Conservation (phyloP, 2,329 filamentous ascomycete genomes). For the Aspergillus flavus region DNA sequence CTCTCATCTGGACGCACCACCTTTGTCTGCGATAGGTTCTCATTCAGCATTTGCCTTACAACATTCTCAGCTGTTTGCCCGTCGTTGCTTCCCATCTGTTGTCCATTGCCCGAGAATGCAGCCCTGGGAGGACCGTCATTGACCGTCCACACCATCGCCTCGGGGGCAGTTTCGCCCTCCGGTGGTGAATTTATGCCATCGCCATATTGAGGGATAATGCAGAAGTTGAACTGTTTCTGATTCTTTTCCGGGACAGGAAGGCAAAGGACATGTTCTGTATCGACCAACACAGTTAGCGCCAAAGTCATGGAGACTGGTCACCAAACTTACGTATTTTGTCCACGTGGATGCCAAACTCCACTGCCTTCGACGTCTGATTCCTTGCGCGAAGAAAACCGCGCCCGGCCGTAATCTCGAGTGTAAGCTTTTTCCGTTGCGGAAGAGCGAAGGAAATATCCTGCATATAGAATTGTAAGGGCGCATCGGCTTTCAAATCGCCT, state of each 20-base stretch:
- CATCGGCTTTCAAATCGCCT: slow-evolving; percentile 37
- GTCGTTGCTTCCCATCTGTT: slow-evolving; percentile 46
- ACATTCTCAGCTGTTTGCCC: slow-evolving; percentile 51
- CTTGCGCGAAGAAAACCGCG: slow-evolving; percentile 50
- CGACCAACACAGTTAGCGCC: background rate
- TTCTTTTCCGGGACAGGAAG: slow-evolving; percentile 67
- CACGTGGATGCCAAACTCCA: slow-evolving; percentile 58
- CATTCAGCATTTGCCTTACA: slow-evolving; percentile 51
- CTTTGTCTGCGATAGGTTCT: slow-evolving; percentile 48
- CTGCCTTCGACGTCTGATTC: slow-evolving; percentile 52
- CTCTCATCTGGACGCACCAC: slow-evolving; percentile 58
- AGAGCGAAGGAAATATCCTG: slow-evolving; percentile 63
- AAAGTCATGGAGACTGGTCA: background rate
- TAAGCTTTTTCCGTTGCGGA: slow-evolving; percentile 66
- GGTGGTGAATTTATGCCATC: slow-evolving; percentile 52
- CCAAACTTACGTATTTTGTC: slow-evolving; percentile 49
- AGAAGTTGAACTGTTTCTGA: slow-evolving; percentile 65
- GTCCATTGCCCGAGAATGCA: slow-evolving; percentile 46
- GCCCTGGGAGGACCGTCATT: slow-evolving; percentile 55
- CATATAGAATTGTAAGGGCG: slow-evolving; percentile 47
- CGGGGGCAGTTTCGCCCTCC: slow-evolving; percentile 46
- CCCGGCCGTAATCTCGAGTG: slow-evolving; percentile 56
- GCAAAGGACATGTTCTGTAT: slow-evolving; percentile 59
- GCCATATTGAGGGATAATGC: slow-evolving; percentile 57
- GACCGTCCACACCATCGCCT: slow-evolving; percentile 64